Evolutionary conservation across 2,329 filamentous ascomycete species (phyloP), one percentile per base, ranked within the genome.

Genomic region (Tolypocladium cylindrosporum): DNA sequence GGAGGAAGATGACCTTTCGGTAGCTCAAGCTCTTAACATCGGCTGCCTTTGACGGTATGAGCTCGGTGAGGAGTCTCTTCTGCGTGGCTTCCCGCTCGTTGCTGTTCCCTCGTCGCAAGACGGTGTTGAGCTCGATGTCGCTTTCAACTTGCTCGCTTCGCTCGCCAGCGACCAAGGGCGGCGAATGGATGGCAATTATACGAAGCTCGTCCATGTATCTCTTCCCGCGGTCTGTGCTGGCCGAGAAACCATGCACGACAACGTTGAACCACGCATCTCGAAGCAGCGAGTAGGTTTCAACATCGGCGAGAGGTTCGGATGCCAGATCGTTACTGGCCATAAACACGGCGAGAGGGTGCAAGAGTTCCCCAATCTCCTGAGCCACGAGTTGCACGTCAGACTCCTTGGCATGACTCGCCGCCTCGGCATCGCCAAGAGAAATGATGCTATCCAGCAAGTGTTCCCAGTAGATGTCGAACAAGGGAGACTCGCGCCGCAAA

Each of bases 261-360:
- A 97, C 91, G 67, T 99, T 99, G 75, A 97, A 97, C 94, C 94
- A 99, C 6, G 91, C 90, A 77, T 99, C 92, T 56, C 93, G 86
- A 64, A 94, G 82, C 58, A 95, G 75, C 34, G 84, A 82, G 61
- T 89, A 82, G 9, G 85, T 83, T 59, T 93, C 86, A 55, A 92
- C 88, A 56, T 88, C 83, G 57, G 74, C 74, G 11, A 76, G 64
- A 40, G 73, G 75, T 50, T 76, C 73, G 24, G 77, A 73, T 27
- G 75, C 77, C 61, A 86, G 72, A 58, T 86, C 79, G 62, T 86
- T 83, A 39, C 76, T 78, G 10, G 90, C 87, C 71, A 96, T 88
- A 56, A 99, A 81, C 1, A 91, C 79, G 9, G 94, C 90, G n/a
- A 99, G 78, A 14, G 94, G 94, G 59, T 88, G 88, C 52, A 99